Percentiles rank a stretch among this genome's conserved stretches.
Conservation (phyloP, 306 rosid genomes). For the Trifolium pratense region DNA sequence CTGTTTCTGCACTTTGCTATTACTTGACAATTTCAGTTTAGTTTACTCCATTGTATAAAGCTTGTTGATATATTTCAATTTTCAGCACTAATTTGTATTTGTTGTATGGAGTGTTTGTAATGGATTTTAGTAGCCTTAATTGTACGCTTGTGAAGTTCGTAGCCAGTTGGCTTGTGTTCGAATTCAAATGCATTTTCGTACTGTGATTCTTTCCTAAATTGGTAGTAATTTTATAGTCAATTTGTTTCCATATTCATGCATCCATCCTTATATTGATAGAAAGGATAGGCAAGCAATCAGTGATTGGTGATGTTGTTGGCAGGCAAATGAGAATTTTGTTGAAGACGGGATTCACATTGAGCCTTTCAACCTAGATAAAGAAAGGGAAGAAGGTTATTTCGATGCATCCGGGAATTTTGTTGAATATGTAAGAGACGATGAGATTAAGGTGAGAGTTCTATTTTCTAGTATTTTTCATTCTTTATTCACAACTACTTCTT, state of each 20-base stretch:
- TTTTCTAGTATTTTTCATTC: background rate
- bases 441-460: conserved; percentile 51
- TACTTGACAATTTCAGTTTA: conserved; percentile 12
- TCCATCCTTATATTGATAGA: conserved; percentile 47
- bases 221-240: conserved; percentile 37
- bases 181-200: conserved; percentile 7
- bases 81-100: conserved; percentile 25
- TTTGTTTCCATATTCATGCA: conserved; percentile 46
- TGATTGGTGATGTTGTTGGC: conserved; percentile 58
- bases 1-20: background rate
- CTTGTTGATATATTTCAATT: conserved; percentile 16
- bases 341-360: conserved; percentile 88
- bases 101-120: conserved; percentile 14
- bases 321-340: conserved; percentile 68
- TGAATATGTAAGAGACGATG: conserved; percentile 73
- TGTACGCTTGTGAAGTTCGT: conserved; percentile 15
- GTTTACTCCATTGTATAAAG: background rate
- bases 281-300: conserved; percentile 51
- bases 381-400: conserved; percentile 95
- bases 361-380: conserved; percentile 85
- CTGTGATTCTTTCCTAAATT: conserved; percentile 37
- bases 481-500: background rate
- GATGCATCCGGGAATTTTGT: conserved; percentile 83
- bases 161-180: conserved; percentile 14
- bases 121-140: conserved; percentile 1